Conservation (phyloP, 2,329 filamentous ascomycete genomes). For the Aspergillus udagawae region DNA sequence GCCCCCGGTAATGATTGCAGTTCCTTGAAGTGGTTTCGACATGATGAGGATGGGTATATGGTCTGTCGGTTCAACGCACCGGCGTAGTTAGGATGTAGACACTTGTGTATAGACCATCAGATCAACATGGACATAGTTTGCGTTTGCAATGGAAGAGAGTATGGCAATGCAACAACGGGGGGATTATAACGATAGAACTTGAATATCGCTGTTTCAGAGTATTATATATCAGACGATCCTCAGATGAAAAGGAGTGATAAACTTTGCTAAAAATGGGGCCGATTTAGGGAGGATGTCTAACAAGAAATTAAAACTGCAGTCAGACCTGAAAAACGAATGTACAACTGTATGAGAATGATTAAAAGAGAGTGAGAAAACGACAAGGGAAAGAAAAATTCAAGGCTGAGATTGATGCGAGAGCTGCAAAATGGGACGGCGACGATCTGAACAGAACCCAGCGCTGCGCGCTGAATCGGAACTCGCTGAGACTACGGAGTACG, state of each 20-base stretch:
- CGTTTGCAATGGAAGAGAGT: neutral
- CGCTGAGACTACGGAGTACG: no score
- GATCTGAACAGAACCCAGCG: neutral
- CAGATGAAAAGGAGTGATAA: neutral
- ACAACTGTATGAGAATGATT: neutral
- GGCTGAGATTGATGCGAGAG: neutral
- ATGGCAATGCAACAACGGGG: neutral
- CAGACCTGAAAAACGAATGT: neutral
- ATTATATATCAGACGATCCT: neutral
- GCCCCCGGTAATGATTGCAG: constrained; percentile 36
- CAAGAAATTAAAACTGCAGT: neutral
- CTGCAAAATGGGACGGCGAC: neutral
- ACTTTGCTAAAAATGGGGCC: neutral
- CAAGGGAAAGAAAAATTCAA: neutral
- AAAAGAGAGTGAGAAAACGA: neutral
- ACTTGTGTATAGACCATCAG: neutral
- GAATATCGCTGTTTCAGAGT: neutral
- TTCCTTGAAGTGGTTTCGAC: constrained; percentile 33
- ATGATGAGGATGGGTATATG: constrained; percentile 12
- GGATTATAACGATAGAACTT: neutral
- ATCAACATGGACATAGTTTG: neutral
- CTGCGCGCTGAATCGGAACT: neutral
- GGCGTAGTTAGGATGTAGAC: neutral
- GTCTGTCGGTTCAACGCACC: neutral
- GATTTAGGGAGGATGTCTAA: neutral